phyloP scores from a whole-genome alignment of 1,139 yeast species.

The Debaryomycetaceae sp. region DNA sequence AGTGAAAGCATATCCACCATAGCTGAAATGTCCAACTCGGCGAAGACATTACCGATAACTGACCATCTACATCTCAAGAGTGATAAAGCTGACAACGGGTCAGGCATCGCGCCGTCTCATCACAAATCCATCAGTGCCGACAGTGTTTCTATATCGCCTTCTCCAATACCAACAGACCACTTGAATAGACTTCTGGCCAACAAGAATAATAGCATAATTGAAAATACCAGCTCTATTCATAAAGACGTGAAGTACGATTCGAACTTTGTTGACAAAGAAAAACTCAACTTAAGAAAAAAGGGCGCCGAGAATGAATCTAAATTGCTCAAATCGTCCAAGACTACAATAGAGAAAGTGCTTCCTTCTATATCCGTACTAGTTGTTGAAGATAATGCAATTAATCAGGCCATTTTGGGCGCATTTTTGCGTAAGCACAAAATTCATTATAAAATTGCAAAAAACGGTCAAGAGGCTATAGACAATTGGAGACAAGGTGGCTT shows the following conservation, averaged over 20 bases:
- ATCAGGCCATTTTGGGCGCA: constrained; percentile 91
- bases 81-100: neutral
- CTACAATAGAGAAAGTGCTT: constrained; percentile 46
- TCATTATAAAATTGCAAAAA: constrained; percentile 80
- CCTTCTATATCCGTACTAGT: constrained; percentile 89
- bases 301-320: neutral
- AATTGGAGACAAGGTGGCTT: constrained; percentile 92
- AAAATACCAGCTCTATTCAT: too few species aligned
- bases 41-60: neutral
- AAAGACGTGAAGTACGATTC: neutral
- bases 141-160: neutral
- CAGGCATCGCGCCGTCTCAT: neutral
- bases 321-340: constrained; percentile 12
- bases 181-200: neutral
- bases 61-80: neutral
- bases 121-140: neutral
- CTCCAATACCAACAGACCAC: neutral
- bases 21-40: neutral
- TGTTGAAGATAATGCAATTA: constrained; percentile 94
- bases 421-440: constrained; percentile 84
- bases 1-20: constrained; percentile 6
- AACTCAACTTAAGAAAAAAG: neutral
- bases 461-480: constrained; percentile 89
- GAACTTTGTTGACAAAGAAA: neutral
- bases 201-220: neutral